These are phyloP conservation scores for Crithidia sp. DNA, from an alignment of 208 protist species.

Conservation along the genomic window DNA sequence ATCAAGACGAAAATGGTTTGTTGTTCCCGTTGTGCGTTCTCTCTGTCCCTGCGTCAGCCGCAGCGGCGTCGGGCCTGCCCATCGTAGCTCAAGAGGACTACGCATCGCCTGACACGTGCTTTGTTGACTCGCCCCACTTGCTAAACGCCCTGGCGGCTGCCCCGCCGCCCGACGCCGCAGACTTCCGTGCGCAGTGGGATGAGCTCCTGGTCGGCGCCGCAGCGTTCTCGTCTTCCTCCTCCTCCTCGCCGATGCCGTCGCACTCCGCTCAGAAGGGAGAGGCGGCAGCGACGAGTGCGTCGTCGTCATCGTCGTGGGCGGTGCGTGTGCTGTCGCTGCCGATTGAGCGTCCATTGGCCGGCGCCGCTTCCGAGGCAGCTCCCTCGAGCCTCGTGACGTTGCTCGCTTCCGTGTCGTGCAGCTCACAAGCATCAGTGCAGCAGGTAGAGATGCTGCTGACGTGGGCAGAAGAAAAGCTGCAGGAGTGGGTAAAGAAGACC, in stretches of 20 bases:
- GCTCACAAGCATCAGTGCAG: conserved; percentile 3
- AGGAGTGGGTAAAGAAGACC: background rate
- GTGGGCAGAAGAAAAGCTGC: conserved; percentile 15
- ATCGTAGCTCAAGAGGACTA: background rate
- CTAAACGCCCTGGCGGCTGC: conserved; percentile 1
- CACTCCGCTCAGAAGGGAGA: background rate
- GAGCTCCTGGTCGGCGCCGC: conserved; percentile 3
- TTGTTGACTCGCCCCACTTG: conserved; percentile 12
- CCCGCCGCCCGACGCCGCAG: background rate
- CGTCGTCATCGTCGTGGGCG: conserved; percentile 9
- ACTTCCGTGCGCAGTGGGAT: conserved; percentile 10
- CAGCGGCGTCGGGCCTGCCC: conserved; percentile 9
- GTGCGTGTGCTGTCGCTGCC: conserved; percentile 24
- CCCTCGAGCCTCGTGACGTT: background rate
- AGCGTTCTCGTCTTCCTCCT: background rate
- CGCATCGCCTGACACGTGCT: background rate
- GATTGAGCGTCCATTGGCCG: conserved; percentile 14
- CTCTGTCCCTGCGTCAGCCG: conserved; percentile 11
- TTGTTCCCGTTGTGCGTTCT: conserved; percentile 21
- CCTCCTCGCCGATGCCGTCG: background rate
- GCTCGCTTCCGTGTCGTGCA: background rate
- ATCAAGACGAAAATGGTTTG: conserved; percentile 5
- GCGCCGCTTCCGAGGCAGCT: conserved; percentile 10
- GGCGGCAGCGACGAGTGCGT: background rate
- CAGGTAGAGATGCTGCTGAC: background rate